A percentile compares a stretch with the other conserved stretches of the same genome.
Conservation (phyloP, 768 basidiomycete species). For the Tulasnella sp. region DNA sequence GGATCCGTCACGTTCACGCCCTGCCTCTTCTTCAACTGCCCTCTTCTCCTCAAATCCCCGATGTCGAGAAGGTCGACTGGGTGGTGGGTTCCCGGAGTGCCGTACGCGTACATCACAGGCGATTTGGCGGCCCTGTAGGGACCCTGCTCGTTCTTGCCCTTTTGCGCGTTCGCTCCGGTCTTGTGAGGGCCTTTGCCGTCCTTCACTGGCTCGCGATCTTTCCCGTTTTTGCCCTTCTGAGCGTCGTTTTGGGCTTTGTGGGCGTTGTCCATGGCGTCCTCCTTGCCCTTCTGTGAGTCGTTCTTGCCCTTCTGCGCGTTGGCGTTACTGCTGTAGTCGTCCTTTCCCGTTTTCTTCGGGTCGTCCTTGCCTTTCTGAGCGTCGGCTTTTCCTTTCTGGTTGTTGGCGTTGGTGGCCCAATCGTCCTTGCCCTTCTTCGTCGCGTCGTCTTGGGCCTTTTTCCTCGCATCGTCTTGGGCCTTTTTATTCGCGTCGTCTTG, state of each 20-base stretch:
- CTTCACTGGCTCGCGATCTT: not conserved
- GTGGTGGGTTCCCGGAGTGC: not conserved
- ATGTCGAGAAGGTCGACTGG: not conserved
- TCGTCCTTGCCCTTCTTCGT: not conserved
- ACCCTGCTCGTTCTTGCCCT: slow-evolving; percentile 3
- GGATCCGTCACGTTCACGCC: too few relatives aligned
- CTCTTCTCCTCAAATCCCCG: not conserved
- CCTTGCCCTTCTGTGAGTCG: too few relatives aligned
- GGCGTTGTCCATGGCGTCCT: too few relatives aligned
- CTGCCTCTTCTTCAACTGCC: not conserved
- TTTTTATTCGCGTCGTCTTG: too few relatives aligned
- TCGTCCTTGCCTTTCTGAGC: too few relatives aligned
- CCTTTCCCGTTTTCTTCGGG: too few relatives aligned
- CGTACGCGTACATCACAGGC: not conserved
- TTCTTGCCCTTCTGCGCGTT: too few relatives aligned
- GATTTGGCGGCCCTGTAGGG: not conserved
- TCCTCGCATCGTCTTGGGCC: too few relatives aligned
- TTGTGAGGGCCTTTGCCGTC: not conserved
- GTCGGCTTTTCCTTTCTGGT: too few relatives aligned
- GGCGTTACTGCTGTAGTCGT: too few relatives aligned
- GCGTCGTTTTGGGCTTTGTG: not conserved
- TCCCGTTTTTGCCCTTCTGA: not conserved
- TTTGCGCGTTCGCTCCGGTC: not conserved
- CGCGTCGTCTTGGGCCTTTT: too few relatives aligned
- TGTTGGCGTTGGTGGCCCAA: not conserved